A percentile compares a stretch with the other conserved stretches of the same genome.
These are phyloP conservation scores for Abrus precatorius DNA, from an alignment of 306 rosid species.

Conservation along the genomic window DNA sequence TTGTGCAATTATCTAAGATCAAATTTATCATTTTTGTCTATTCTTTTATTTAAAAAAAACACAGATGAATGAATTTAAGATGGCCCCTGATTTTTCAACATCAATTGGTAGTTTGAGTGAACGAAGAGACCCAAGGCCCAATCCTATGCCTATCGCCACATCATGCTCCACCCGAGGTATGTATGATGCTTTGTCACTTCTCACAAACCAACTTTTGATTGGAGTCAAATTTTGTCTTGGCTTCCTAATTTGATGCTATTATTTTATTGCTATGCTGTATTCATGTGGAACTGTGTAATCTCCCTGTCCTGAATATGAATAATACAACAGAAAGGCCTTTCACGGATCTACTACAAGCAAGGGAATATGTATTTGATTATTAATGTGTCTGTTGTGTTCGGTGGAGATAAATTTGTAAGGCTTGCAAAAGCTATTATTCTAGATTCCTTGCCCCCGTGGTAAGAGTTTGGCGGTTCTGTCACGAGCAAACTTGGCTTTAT, in stretches of 20 bases:
- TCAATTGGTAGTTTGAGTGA: slow-evolving; percentile 59
- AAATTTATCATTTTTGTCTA: background rate
- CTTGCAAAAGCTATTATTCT: too few relatives aligned
- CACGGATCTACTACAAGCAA: too few relatives aligned
- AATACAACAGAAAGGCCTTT: too few relatives aligned
- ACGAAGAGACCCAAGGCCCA: slow-evolving; percentile 50
- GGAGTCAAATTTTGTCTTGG: background rate
- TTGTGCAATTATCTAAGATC: background rate
- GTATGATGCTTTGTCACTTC: slow-evolving; percentile 1
- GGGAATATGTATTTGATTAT: too few relatives aligned
- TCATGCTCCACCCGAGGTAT: slow-evolving; percentile 69
- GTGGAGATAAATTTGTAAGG: too few relatives aligned
- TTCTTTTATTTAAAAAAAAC: background rate
- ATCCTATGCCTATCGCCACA: slow-evolving; percentile 48
- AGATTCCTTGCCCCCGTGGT: background rate
- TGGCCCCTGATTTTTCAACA: slow-evolving; percentile 69
- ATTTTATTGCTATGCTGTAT: slow-evolving; percentile 20
- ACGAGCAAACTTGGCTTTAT: slow-evolving; percentile 51
- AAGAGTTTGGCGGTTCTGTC: slow-evolving; percentile 66
- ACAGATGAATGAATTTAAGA: slow-evolving; percentile 83
- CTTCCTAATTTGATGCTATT: slow-evolving; percentile 35
- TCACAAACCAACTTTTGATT: background rate
- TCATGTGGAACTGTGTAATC: slow-evolving; percentile 45
- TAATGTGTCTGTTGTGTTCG: too few relatives aligned
- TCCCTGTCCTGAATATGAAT: too few relatives aligned